These are phyloP conservation scores for Hypomyces rosellus DNA, from an alignment of 2,329 filamentous ascomycete genomes.

Conservation along the genomic window DNA sequence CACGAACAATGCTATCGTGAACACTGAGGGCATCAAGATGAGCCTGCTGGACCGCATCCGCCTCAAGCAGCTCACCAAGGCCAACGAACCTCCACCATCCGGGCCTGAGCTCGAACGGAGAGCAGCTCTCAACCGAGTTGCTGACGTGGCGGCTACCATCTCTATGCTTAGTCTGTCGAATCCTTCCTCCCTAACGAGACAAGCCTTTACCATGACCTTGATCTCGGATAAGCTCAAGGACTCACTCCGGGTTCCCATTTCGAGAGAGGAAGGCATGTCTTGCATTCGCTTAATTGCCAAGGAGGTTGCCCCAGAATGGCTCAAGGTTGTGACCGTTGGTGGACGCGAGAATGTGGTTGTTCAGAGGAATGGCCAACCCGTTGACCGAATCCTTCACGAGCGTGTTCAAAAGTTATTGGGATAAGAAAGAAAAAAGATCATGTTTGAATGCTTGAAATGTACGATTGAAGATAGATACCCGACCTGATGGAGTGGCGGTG, in stretches of 20 bases:
- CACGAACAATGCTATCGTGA: constrained; percentile 27
- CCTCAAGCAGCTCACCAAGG: constrained; percentile 57
- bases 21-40: constrained; percentile 47
- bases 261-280: constrained; percentile 43
- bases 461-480: not conserved
- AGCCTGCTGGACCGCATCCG: constrained; percentile 71
- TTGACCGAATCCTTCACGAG: constrained; percentile 31
- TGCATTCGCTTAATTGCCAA: constrained; percentile 46
- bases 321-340: constrained; percentile 45
- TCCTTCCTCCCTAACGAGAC: constrained; percentile 42
- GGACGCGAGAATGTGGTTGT: constrained; percentile 53
- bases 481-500: too few species aligned
- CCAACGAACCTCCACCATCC: constrained; percentile 52
- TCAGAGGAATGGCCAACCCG: constrained; percentile 37
- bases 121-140: constrained; percentile 59
- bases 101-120: constrained; percentile 52
- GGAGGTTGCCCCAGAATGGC: constrained; percentile 53
- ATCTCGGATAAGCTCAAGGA: constrained; percentile 61
- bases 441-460: not conserved
- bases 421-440: not conserved
- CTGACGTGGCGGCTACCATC: constrained; percentile 63
- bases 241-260: constrained; percentile 53
- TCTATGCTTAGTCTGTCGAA: constrained; percentile 57
- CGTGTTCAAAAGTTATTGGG: constrained; percentile 28
- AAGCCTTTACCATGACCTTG: constrained; percentile 59